These are phyloP conservation scores for Plasmodium ovale DNA, from an alignment of 169 alveolate genomes.

Conservation along the genomic window DNA sequence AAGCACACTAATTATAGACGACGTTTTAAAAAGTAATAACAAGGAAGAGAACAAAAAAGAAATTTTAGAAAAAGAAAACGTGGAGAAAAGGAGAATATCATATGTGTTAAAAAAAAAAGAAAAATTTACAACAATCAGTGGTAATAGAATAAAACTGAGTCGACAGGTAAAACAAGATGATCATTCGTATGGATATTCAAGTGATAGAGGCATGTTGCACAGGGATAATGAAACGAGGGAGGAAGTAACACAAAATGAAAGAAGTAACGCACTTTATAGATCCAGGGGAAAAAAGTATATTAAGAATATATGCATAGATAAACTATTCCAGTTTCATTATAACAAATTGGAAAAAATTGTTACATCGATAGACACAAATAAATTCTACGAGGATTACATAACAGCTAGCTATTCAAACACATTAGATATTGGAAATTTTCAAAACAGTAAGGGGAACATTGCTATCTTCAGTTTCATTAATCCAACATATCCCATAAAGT, in stretches of 20 bases:
- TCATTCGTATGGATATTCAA: background rate
- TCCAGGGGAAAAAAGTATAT: conserved; percentile 39
- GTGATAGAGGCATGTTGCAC: background rate
- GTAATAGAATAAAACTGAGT: conserved; percentile 43
- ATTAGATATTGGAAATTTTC: conserved; percentile 64
- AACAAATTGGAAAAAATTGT: conserved; percentile 61
- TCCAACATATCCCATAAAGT: conserved; percentile 53
- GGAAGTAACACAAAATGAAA: background rate
- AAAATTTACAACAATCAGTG: conserved; percentile 35
- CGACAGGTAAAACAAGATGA: conserved; percentile 40
- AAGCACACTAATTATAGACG: conserved; percentile 48
- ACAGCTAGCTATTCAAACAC: conserved; percentile 74
- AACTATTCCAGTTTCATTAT: conserved; percentile 70
- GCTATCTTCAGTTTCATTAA: conserved; percentile 68
- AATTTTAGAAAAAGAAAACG: conserved; percentile 43
- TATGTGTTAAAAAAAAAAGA: conserved; percentile 48
- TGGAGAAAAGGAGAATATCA: conserved; percentile 31
- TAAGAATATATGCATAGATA: conserved; percentile 53
- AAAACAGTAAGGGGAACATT: conserved; percentile 69
- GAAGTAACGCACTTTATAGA: conserved; percentile 8
- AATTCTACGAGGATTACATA: conserved; percentile 65
- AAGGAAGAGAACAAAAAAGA: conserved; percentile 19
- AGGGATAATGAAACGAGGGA: conserved; percentile 4
- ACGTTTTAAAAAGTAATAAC: conserved; percentile 20
- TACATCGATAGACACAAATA: conserved; percentile 70